Percentiles rank a stretch among this genome's conserved stretches.
These are phyloP conservation scores for Clarkia xantiana DNA, from an alignment of 345 rosid genomes.

Conservation along the genomic window DNA sequence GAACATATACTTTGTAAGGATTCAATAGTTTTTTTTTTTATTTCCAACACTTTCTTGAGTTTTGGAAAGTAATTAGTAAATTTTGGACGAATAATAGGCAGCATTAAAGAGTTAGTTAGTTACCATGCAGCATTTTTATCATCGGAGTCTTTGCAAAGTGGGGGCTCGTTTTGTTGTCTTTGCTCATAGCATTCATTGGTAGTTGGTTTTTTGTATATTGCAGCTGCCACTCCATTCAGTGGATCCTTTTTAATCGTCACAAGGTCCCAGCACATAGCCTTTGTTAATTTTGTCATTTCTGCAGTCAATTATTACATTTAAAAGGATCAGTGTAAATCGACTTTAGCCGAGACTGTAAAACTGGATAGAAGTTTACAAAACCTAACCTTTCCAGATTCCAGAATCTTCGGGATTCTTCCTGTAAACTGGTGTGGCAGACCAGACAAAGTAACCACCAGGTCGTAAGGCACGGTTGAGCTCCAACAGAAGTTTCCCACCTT, in stretches of 20 bases:
- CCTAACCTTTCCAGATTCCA: constrained; percentile 72
- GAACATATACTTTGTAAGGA: too few relatives aligned
- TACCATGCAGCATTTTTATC: constrained; percentile 74
- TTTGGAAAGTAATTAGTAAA: too few relatives aligned
- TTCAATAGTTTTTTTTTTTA: too few relatives aligned
- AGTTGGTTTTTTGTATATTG: constrained; percentile 56
- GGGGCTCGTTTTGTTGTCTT: constrained; percentile 41
- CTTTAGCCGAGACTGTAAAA: constrained; percentile 1
- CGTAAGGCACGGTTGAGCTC: constrained; percentile 81
- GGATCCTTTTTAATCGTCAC: constrained; percentile 36
- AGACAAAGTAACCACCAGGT: constrained; percentile 90
- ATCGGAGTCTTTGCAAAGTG: constrained; percentile 52
- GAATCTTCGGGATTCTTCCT: constrained; percentile 62
- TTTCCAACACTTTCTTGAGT: too few relatives aligned
- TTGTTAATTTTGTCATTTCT: constrained; percentile 60
- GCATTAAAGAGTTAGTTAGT: background rate
- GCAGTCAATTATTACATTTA: constrained; percentile 12
- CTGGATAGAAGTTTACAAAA: background rate
- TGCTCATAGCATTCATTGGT: constrained; percentile 46
- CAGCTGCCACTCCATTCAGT: constrained; percentile 46
- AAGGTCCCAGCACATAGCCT: constrained; percentile 65
- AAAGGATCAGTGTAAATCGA: constrained; percentile 11
- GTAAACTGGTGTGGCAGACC: constrained; percentile 97
- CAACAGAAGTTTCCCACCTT: constrained; percentile 86
- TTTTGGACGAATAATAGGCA: background rate